Percentiles rank a stretch among this genome's conserved stretches.
These are phyloP conservation scores for Nakazawaea wickerhamii DNA, from an alignment of 805 yeast species.

Conservation along the genomic window DNA sequence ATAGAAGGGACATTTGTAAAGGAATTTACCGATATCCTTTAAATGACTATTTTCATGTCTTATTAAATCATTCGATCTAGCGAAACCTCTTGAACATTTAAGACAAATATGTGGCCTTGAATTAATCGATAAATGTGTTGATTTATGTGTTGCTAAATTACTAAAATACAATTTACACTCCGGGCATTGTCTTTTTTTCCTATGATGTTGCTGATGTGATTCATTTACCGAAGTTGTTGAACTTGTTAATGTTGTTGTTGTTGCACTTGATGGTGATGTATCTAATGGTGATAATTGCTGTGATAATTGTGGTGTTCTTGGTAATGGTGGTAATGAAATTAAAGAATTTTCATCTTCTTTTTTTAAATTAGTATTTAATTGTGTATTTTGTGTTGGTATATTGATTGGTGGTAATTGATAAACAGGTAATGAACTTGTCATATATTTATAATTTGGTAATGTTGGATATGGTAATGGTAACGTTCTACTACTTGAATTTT, in stretches of 20 bases:
- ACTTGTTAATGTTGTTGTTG: slow-evolving; percentile 6
- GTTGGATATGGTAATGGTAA: slow-evolving; percentile 5
- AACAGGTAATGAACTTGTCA: not conserved
- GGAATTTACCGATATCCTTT: slow-evolving; percentile 63
- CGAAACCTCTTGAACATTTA: slow-evolving; percentile 78
- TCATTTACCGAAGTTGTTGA: slow-evolving; percentile 2
- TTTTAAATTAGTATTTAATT: not conserved
- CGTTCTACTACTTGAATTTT: slow-evolving; percentile 3
- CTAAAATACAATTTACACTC: slow-evolving; percentile 48
- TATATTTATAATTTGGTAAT: not conserved
- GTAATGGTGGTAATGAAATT: slow-evolving; percentile 1
- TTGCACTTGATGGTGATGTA: slow-evolving; percentile 4
- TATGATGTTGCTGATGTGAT: slow-evolving; percentile 13
- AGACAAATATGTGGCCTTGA: slow-evolving; percentile 75
- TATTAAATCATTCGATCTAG: slow-evolving; percentile 79
- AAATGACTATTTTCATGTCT: slow-evolving; percentile 85
- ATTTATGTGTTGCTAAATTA: slow-evolving; percentile 77
- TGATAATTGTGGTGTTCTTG: not conserved
- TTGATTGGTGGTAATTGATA: slow-evolving; percentile 4
- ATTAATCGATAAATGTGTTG: slow-evolving; percentile 68
- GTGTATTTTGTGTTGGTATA: not conserved
- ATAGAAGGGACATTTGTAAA: slow-evolving; percentile 76
- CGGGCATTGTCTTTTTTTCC: slow-evolving; percentile 33
- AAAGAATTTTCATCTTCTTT: not conserved
- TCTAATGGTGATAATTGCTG: slow-evolving; percentile 1